Base-by-base conservation (phyloP, 208 protist genomes). In the Herpetomonas tarakana region DNA sequence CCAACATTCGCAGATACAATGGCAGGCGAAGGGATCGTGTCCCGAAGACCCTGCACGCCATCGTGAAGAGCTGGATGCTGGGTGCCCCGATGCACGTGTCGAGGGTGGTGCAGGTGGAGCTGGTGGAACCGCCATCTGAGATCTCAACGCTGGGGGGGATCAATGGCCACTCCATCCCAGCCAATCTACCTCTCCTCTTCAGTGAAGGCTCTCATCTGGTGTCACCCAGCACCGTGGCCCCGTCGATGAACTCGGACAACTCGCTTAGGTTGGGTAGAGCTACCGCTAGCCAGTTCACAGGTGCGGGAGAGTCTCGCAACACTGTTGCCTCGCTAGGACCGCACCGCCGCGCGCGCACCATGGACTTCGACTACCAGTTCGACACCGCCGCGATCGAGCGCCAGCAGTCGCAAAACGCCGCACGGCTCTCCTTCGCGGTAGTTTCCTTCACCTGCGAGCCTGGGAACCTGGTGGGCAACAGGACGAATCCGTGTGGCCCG, bases 391-490 rank as follows among this genome's bases (percentile, higher is more conserved):
- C n/a, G 52, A 44, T 57, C 50, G 59, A 52, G 21, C 47, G 44
- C 22, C 54, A 47, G 19, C 52, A 55, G 52, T 47, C 49, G 35
- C 66, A 55, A 16, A 68, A 65, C 45, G 50, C 60, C 0, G 58
- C 64, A 24, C 24, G 44, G n/a, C 27, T 76, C 0, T 69, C 69
- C 22, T 76, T 76, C 49, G 69, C 52, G 3, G 49, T 76, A 26
- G 18, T 76, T 18, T 52, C 57, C 25, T 63, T 76, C 29, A 62
- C 52, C 31, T 65, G 51, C 26, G 66, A 72, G 14, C 25, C 53
- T 7, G 22, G 4, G 19, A 19, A n/a, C 25, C 39, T 56, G 47
- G 44, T 45, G 49, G 16, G 28, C 38, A 27, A 49, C 44, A 49
- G 19, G 19, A 4, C 19, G 44, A 49, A 49, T n/a, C 50, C 50